Base-by-base conservation (phyloP, 2,329 filamentous ascomycete genomes). In the Microcyclospora tardicrescens region DNA sequence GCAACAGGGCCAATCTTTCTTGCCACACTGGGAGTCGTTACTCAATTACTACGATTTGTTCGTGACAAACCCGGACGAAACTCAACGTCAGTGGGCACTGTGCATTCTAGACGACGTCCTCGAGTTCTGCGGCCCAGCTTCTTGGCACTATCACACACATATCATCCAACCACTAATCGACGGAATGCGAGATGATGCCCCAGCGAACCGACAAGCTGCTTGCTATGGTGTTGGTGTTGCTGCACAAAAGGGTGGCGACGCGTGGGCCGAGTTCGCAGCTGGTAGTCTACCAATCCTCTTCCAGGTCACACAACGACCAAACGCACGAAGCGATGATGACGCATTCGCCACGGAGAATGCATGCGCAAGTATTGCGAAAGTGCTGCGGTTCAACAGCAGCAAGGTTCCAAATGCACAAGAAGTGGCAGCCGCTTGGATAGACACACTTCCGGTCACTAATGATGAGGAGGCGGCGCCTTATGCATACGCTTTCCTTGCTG, bases 51-150 rank as follows among this genome's bases (percentile, higher is more conserved):
- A 96, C 60, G 79, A 87, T 52, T 71, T 71, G 27, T 96, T 96
- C 61, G 79, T 94, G 47, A 75, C 73, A 32, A 91, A 83, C 41
- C 55, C 64, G 2, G 91, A 98, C 58, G 89, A 96, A 58, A 96
- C 87, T 13, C 89, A 96, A 61, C 77, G 91, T 40, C 91, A 98
- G 60, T 98, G 91, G 91, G 89, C 86, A n/a, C 73, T 98, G 38
- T 98, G 91, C 68, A 95, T 98, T 51, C 85, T 95, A 71, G 91
- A 98, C 56, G 91, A 98, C 59, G 89, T 98, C 28, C 73, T 98
- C 28, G 91, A 98, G 61, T 98, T 96, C 67, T 96, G 87, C 58
- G 87, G 89, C 1, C 73, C 80, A 0, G 79, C 93, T 51, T 93
- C 84, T 52, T 89, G 81, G 68, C 77, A 80, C 48, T 98, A 93